Conservation (phyloP, 176 grass and related monocot genomes). For the Tillandsia fasciculata region DNA sequence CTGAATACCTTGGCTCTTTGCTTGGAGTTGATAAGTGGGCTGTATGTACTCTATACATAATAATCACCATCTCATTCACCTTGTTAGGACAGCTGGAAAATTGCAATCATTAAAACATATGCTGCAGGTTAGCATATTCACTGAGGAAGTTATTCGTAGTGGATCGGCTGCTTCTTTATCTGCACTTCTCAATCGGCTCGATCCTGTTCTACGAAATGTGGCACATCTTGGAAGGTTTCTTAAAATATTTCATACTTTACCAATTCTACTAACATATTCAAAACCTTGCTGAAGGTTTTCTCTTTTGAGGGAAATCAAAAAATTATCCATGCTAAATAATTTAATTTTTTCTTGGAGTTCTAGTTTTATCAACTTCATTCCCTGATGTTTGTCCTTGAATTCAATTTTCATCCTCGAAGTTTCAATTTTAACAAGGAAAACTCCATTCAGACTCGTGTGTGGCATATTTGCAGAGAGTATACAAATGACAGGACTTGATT, state of each 20-base stretch:
- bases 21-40: slow-evolving; percentile 68
- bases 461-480: no score
- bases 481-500: no score
- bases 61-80: slow-evolving; percentile 13
- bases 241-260: not conserved
- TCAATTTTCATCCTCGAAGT: not conserved
- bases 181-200: slow-evolving; percentile 90
- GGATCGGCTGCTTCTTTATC: slow-evolving; percentile 94
- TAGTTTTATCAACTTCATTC: not conserved
- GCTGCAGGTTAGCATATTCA: slow-evolving; percentile 72
- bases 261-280: not conserved
- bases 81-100: slow-evolving; percentile 14
- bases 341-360: no score
- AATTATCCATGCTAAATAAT: not conserved
- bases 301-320: no score
- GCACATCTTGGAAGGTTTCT: slow-evolving; percentile 80
- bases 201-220: slow-evolving; percentile 79
- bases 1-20: slow-evolving; percentile 91
- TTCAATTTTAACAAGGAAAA: not conserved
- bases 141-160: slow-evolving; percentile 95
- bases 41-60: slow-evolving; percentile 43
- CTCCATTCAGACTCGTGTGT: no score
- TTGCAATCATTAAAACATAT: slow-evolving; percentile 12
- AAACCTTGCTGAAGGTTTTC: no score
- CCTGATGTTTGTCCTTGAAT: not conserved